Evolutionary conservation across 2,329 filamentous ascomycete genomes (phyloP), one percentile per base, ranked within the genome.

Genomic region (Uncinocarpus reesii): DNA sequence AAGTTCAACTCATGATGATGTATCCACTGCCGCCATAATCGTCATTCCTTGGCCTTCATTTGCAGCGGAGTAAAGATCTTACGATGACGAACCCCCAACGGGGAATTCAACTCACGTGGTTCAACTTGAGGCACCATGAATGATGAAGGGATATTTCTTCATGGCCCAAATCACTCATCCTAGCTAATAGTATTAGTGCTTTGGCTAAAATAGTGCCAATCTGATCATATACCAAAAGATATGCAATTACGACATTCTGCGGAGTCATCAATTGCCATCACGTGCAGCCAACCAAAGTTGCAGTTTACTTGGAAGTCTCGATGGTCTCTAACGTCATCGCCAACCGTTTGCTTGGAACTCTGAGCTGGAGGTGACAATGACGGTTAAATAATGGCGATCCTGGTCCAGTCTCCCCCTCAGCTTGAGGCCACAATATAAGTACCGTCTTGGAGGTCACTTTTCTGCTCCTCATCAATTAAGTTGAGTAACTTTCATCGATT

Each of bases 261-360:
- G 6, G 24, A 3, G 35, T n/a, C 23, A 3, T 15, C 24, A 21
- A n/a, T 7, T 11, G n/a, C 13, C 4, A 15, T 47, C 45, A 47
- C 45, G 45, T 47, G 45, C 36, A 31, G 45, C 35, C 36, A 31
- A 38, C 45, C 45, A 47, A 31, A 36, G 42, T 36, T 29, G 32
- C 21, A 28, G 23, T 8, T 34, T 24, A 34, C 31, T 47, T 47
- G 45, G 45, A 47, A 41, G 35, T 40, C 44, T 13, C 23, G 45
- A 18, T 18, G 43, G 34, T 42, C 40, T 36, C 46, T 43, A 43
- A 48, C 46, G 46, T 48, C 46, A 48, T 48, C 41, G 44, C 44
- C 34, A 23, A 36, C 18, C 44, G n/a, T 28, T 23, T 31, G 44
- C 44, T 47, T 34, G 26, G 35, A 44, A 44, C 26, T 44, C 26